Evolutionary conservation across 1,284 basidiomycete species (phyloP), one percentile per base, ranked within the genome.

Genomic region (Chondrostereum purpureum): DNA sequence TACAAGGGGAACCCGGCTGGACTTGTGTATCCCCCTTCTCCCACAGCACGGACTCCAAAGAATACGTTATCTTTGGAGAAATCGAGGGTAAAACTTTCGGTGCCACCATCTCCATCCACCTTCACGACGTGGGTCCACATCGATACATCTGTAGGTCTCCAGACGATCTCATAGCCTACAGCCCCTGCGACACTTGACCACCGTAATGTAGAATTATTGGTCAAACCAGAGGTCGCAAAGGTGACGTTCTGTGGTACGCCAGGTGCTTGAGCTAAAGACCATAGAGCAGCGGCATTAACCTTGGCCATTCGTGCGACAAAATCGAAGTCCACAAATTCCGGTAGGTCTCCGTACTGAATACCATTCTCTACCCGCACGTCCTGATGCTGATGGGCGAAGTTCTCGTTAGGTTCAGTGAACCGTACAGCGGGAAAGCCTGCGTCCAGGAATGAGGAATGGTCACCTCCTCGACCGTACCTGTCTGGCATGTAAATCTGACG

Each of bases 311-410:
- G 68, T 14, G 68, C 59, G 44, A 61, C 69, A 55, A 69, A 77
- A 23, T 73, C 64, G 45, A 76, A 69, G 60, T 78, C 75, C 55
- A 65, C 66, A 52, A 76, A 77, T 51, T 77, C 67, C 43, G 60
- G 54, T 24, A 77, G 67, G 58, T 77, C 75, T 17, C 75, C 75
- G 52, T 74, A 77, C 55, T 77, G 75, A 17, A 68, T 53, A 3
- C 73, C 73, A 31, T 72, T 65, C 19, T 64, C 66, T 33, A 77
- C 66, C 20, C 75, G 69, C 37, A 73, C 66, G 54, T 78, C 66
- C 57, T 78, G 75, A 54, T 77, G 73, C 55, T 78, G 75, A 53
- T 77, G 75, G 27, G 69, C 71, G 53, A 74, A 77, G 53, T 77
- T 67, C 57, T 78, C 74, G 56, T 72, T 61, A 10, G 74, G 74